Evolutionary conservation across 208 protist genomes (phyloP), one percentile per base, ranked within the genome.

Genomic region (Acanthamoeba healyi): DNA sequence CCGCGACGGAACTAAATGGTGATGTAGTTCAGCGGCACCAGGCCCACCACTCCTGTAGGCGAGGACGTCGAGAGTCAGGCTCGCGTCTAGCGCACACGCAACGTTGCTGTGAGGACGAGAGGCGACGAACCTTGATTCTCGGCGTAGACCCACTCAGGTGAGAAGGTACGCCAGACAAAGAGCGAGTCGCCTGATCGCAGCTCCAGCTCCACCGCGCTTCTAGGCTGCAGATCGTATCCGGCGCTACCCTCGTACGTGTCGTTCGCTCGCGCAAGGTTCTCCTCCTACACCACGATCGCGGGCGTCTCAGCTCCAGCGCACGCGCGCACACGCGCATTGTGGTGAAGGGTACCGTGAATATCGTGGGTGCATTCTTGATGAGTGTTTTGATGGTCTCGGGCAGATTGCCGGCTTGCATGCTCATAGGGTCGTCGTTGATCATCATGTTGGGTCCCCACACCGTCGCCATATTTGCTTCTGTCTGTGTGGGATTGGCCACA

Each of bases 381-480:
- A 92, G 24, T 14, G 24, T 72, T 12, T 92, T 67, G 29, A 74
- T 51, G 34, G 72, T 26, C 12, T 77, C 54, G 5, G 86, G 86
- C 3, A 92, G 24, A 24, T n/a, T 77, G 54, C 58, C 36, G 6
- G 56, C 19, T 26, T 92, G 86, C 86, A 92, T 92, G 46, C 26
- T n/a, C 86, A 92, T 92, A 12, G 86, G 86, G 40, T 92, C 86
- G n/a, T 46, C 38, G 36, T 7, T 72, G 1, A 38, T 12, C 32
- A 92, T 51, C 40, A 92, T 32, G 40, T 92, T 92, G 10, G 86
- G 86, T 34, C 86, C 86, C 86, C 86, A 92, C 54, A 92, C 86
- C 17, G 86, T 92, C 26, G 86, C 86, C 86, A 92, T 92, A 29
- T 92, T 92, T 2, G 86, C 46, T 44, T 92, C 86, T 5, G 34